Evolutionary conservation across 1,284 basidiomycete species (phyloP).

Genomic region (Volvariella volvacea): DNA sequence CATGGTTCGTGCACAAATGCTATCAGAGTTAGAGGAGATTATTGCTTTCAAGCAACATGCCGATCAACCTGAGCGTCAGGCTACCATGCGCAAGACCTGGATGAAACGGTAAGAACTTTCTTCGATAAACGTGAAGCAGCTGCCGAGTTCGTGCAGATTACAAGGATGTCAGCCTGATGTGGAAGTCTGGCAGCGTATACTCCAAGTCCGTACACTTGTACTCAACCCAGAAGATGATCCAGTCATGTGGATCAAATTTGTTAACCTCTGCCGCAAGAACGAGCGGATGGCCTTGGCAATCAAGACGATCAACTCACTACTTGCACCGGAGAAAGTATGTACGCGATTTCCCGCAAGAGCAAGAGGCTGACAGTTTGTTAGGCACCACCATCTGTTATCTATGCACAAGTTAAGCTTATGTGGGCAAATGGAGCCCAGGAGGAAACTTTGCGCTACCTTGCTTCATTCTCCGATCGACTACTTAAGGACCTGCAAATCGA

Average conservation of each 20-base stretch:
- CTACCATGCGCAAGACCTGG: slow-evolving; percentile 87
- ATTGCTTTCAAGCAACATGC: slow-evolving; percentile 93
- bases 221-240: slow-evolving; percentile 93
- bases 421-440: slow-evolving; percentile 85
- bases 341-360: too few species aligned
- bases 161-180: slow-evolving; percentile 98
- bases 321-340: slow-evolving; percentile 60
- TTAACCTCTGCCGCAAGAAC: slow-evolving; percentile 44
- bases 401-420: slow-evolving; percentile 95
- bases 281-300: slow-evolving; percentile 79
- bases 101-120: slow-evolving; percentile 68
- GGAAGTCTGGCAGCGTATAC: slow-evolving; percentile 97
- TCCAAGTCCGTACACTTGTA: slow-evolving; percentile 94
- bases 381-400: slow-evolving; percentile 94
- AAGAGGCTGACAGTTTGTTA: slow-evolving; percentile 24
- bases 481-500: slow-evolving; percentile 71
- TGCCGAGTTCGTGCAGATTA: slow-evolving; percentile 44
- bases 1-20: slow-evolving; percentile 97
- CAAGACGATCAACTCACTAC: slow-evolving; percentile 92
- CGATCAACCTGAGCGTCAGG: slow-evolving; percentile 90
- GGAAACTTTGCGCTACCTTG: slow-evolving; percentile 82
- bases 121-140: not conserved
- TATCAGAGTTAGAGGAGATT: slow-evolving; percentile 98
- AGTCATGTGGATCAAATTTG: slow-evolving; percentile 84
- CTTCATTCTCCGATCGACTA: slow-evolving; percentile 77